Conservation (phyloP, 108 stramenopile species). For the Craspedostauros australis region DNA sequence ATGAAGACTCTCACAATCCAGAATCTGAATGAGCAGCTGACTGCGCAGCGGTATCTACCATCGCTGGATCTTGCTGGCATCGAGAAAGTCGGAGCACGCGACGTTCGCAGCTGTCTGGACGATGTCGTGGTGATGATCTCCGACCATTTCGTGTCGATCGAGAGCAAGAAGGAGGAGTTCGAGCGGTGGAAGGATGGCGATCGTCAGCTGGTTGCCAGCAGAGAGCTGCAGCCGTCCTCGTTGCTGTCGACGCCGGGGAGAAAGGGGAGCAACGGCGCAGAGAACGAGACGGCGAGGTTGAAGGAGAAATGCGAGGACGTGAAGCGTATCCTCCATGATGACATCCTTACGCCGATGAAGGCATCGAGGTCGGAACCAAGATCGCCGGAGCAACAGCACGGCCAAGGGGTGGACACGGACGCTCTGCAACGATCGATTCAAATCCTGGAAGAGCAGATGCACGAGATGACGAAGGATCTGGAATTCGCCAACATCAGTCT, state of each 20-base stretch:
- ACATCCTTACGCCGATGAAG: not conserved
- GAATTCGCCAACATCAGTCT: conserved; percentile 9
- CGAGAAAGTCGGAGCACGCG: not conserved
- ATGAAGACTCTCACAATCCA: not conserved
- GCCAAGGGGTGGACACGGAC: not conserved
- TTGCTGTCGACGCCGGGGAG: not conserved
- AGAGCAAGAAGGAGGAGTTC: not conserved
- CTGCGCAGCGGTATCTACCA: not conserved
- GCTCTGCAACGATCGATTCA: not conserved
- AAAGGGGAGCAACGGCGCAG: not conserved
- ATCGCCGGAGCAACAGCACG: not conserved
- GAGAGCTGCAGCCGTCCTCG: no score
- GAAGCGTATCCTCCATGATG: not conserved
- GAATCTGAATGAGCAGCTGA: not conserved
- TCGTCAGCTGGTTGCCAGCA: no score
- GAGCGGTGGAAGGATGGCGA: conserved; percentile 1
- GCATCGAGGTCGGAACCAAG: no score
- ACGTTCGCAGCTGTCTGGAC: not conserved
- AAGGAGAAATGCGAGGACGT: not conserved
- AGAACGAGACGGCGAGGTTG: not conserved
- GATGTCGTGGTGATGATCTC: not conserved
- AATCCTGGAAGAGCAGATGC: conserved; percentile 3
- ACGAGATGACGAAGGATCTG: not conserved
- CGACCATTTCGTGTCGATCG: not conserved
- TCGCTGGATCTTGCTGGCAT: not conserved